Conservation (phyloP, 257 asterid species). For the Ballota nigra region DNA sequence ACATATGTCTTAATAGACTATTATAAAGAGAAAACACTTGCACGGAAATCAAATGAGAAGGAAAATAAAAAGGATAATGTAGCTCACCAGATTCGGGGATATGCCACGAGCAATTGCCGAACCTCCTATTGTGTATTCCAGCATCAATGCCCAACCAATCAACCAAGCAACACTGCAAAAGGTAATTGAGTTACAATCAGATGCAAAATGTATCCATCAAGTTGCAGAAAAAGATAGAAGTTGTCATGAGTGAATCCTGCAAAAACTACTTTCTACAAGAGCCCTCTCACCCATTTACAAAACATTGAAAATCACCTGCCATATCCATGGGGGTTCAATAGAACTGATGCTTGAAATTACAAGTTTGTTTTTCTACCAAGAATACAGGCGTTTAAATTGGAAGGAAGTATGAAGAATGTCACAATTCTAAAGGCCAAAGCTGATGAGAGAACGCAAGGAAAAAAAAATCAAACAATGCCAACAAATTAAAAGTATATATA, state of each 20-base stretch:
- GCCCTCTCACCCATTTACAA: background rate
- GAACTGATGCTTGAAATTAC: background rate
- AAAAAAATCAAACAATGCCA: background rate
- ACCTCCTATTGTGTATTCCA: constrained; percentile 92
- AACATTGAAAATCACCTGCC: background rate
- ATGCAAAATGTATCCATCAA: background rate
- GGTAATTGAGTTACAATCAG: constrained; percentile 9
- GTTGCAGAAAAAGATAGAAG: background rate
- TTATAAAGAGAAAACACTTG: too few relatives aligned
- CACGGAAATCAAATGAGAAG: background rate
- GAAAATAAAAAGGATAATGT: background rate
- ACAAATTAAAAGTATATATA: background rate
- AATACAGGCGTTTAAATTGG: background rate
- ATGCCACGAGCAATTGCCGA: constrained; percentile 96
- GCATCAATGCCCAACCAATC: constrained; percentile 84
- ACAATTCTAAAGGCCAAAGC: background rate
- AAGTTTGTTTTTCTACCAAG: background rate
- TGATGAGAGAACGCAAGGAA: background rate
- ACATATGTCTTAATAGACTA: background rate
- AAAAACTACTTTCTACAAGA: background rate
- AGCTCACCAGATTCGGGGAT: constrained; percentile 82
- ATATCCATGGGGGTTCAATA: background rate
- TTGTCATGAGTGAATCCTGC: background rate
- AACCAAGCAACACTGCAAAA: constrained; percentile 84
- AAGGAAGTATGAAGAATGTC: background rate